These are phyloP conservation scores for Epichloe festucae DNA, from an alignment of 2,329 filamentous ascomycete genomes.

Conservation along the genomic window DNA sequence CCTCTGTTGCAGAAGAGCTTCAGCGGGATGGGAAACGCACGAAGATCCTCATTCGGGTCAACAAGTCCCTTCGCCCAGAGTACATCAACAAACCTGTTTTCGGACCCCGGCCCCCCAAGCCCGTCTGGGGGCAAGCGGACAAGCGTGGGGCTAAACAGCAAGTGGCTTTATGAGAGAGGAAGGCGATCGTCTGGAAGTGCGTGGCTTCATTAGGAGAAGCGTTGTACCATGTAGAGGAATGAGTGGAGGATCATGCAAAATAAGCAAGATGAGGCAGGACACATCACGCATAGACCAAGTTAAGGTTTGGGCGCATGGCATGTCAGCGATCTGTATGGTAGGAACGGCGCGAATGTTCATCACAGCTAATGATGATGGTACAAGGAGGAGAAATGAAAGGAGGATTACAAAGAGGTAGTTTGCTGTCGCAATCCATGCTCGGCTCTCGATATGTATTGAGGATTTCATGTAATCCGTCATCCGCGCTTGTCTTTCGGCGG, in stretches of 20 bases:
- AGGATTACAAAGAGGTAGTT: background rate
- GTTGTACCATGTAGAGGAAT: background rate
- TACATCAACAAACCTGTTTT: conserved; percentile 33
- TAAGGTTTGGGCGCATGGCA: background rate
- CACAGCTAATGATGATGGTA: background rate
- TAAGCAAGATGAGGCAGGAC: background rate
- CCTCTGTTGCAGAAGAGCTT: conserved; percentile 58
- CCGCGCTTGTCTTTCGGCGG: too few relatives aligned
- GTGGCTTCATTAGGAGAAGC: conserved; percentile 20
- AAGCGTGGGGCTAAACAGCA: conserved; percentile 72
- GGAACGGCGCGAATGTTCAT: background rate
- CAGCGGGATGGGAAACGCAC: conserved; percentile 32
- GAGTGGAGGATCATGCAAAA: background rate
- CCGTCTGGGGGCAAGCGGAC: conserved; percentile 53
- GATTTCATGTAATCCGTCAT: too few relatives aligned
- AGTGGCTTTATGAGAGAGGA: conserved; percentile 87
- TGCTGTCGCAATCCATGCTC: background rate
- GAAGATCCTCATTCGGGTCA: conserved; percentile 50
- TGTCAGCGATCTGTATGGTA: background rate
- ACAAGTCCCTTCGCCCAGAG: conserved; percentile 38
- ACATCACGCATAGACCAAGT: background rate
- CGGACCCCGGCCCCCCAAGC: conserved; percentile 53
- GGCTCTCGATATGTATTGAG: too few relatives aligned
- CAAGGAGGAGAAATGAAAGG: background rate
- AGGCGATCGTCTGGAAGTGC: conserved; percentile 38